Percentiles rank a stretch among this genome's conserved stretches.
Conservation (phyloP, 2,329 filamentous ascomycete species). For the Colletotrichum aenigma region DNA sequence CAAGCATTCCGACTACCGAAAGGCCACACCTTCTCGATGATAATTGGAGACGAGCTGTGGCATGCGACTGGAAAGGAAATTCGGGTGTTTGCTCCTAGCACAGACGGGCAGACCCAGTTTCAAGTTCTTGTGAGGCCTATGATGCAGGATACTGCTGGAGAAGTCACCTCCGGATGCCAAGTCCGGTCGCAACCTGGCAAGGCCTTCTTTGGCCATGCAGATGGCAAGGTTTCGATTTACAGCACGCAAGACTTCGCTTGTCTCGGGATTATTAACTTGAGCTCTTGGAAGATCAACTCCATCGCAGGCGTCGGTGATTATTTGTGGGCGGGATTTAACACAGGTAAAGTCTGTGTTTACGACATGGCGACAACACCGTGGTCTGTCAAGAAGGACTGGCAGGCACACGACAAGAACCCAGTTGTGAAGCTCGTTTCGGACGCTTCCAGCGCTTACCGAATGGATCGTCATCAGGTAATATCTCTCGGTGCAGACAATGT, state of each 20-base stretch:
- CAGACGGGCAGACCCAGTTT: conserved; percentile 71
- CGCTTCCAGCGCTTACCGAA: conserved; percentile 80
- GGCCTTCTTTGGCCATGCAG: conserved; percentile 88
- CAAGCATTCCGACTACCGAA: conserved; percentile 79
- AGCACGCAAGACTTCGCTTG: conserved; percentile 78
- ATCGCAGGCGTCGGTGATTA: conserved; percentile 80
- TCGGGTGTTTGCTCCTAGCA: conserved; percentile 78
- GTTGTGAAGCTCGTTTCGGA: conserved; percentile 81
- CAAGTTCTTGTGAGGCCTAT: conserved; percentile 77
- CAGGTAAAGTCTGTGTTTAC: conserved; percentile 91
- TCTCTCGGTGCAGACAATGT: conserved; percentile 88
- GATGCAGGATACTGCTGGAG: conserved; percentile 74
- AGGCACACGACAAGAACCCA: conserved; percentile 78
- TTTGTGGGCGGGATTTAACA: conserved; percentile 94
- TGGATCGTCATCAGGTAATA: conserved; percentile 83
- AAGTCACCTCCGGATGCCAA: conserved; percentile 83
- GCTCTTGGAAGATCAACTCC: conserved; percentile 93
- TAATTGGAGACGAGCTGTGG: conserved; percentile 87
- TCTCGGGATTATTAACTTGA: conserved; percentile 81
- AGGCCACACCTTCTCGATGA: conserved; percentile 86
- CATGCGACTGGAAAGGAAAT: conserved; percentile 87
- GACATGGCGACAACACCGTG: conserved; percentile 84
- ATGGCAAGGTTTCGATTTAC: conserved; percentile 96
- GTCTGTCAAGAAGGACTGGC: conserved; percentile 93
- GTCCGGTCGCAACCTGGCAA: conserved; percentile 76